Percentiles rank a stretch among this genome's conserved stretches.
Evolutionary conservation across 1,284 basidiomycete genomes (phyloP).

Genomic region (Bondarzewia mesenterica): DNA sequence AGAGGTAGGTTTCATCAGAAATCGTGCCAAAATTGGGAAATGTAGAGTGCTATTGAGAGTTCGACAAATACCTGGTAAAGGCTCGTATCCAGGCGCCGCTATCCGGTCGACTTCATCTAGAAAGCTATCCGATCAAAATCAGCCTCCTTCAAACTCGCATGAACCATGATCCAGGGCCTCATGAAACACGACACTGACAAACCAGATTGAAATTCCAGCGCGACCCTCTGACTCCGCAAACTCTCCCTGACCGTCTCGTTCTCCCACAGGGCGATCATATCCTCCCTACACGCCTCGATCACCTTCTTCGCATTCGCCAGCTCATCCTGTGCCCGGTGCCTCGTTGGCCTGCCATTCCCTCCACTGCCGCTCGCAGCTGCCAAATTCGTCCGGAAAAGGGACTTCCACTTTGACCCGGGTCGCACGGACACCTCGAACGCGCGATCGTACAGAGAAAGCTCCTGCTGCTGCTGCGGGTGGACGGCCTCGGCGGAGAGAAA

Average conservation of each 20-base stretch:
- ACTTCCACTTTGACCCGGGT: conserved; percentile 43
- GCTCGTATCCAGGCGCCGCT: conserved; percentile 47
- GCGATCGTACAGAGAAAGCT: conserved; percentile 17
- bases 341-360: not conserved
- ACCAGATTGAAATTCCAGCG: conserved; percentile 55
- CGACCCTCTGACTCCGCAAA: conserved; percentile 38
- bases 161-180: conserved; percentile 3
- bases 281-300: conserved; percentile 51
- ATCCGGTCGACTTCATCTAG: conserved; percentile 60
- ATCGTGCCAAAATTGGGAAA: not conserved
- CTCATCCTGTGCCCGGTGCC: conserved; percentile 6
- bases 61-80: conserved; percentile 26
- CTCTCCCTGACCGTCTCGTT: conserved; percentile 49
- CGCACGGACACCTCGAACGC: conserved; percentile 42
- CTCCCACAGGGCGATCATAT: conserved; percentile 59
- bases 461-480: not conserved
- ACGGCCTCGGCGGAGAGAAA: conserved; percentile 32
- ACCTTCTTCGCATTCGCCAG: conserved; percentile 44
- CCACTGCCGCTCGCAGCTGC: conserved; percentile 10
- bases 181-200: conserved; percentile 42
- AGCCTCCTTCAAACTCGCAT: not conserved
- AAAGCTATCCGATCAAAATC: conserved; percentile 25
- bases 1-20: not conserved
- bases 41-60: too few species aligned
- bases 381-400: conserved; percentile 20